Percentiles rank a stretch among this genome's conserved stretches.
These are phyloP conservation scores for Melampsora larici-populina DNA, from an alignment of 1,284 basidiomycete species.

Conservation along the genomic window DNA sequence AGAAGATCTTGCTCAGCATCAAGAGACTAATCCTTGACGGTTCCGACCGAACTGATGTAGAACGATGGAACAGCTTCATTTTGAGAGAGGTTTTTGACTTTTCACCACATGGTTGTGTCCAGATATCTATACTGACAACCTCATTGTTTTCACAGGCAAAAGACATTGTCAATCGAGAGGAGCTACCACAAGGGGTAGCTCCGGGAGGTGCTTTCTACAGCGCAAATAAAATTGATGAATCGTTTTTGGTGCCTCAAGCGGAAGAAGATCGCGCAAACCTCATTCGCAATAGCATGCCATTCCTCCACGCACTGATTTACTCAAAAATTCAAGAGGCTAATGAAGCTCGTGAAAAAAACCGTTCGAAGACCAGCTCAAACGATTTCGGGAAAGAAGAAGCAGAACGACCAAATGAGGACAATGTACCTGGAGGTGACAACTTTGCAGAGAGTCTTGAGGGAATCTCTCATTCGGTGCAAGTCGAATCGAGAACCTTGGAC, in stretches of 20 bases:
- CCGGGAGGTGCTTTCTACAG: neutral
- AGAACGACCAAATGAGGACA: too few species aligned
- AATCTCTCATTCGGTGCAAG: too few species aligned
- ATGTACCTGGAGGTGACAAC: too few species aligned
- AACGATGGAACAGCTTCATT: neutral
- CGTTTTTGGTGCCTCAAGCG: neutral
- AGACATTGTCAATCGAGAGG: neutral
- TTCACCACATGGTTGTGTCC: neutral
- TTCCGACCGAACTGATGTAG: neutral
- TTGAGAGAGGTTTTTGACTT: neutral
- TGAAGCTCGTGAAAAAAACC: too few species aligned
- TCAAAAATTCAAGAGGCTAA: too few species aligned
- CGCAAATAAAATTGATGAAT: neutral
- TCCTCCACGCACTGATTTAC: too few species aligned
- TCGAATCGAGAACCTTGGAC: too few species aligned
- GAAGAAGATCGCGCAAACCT: too few species aligned
- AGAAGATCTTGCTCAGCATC: neutral
- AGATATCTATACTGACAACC: neutral
- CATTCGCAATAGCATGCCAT: neutral
- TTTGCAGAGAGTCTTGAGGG: too few species aligned
- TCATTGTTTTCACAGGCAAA: neutral
- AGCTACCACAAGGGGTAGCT: neutral
- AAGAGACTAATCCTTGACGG: neutral
- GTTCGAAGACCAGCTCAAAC: too few species aligned
- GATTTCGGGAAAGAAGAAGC: too few species aligned